Conservation (phyloP, 2,329 filamentous ascomycete genomes). For the Penicillium sp. region DNA sequence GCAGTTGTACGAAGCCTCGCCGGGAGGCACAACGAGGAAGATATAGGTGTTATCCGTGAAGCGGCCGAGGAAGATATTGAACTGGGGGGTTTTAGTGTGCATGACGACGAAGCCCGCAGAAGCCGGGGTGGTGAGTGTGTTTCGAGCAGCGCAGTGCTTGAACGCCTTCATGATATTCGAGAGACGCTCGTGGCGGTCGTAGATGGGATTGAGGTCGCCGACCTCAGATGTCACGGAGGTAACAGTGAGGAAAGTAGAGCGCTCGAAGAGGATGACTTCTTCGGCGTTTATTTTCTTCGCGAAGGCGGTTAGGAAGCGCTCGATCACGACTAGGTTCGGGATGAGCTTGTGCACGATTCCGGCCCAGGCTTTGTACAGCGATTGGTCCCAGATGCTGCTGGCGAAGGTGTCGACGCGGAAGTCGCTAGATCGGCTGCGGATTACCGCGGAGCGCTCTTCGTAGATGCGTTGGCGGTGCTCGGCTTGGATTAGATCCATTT, state of each 20-base stretch:
- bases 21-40: constrained; percentile 84
- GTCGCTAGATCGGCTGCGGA: constrained; percentile 69
- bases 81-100: constrained; percentile 56
- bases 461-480: constrained; percentile 77
- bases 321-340: constrained; percentile 86
- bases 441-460: constrained; percentile 74
- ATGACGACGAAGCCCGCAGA: constrained; percentile 45
- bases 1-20: constrained; percentile 86
- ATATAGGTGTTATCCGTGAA: constrained; percentile 98
- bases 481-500: constrained; percentile 92
- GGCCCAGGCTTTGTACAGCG: constrained; percentile 96
- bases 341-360: constrained; percentile 97
- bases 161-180: constrained; percentile 98
- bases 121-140: constrained; percentile 43
- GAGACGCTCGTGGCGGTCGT: constrained; percentile 90
- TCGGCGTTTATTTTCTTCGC: constrained; percentile 86
- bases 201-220: constrained; percentile 78
- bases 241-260: constrained; percentile 94
- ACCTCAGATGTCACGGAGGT: constrained; percentile 78
- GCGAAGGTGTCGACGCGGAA: constrained; percentile 84
- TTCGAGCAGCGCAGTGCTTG: constrained; percentile 67
- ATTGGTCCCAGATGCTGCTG: constrained; percentile 98
- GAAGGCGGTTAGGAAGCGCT: constrained; percentile 77
- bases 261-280: constrained; percentile 91
- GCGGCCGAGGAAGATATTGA: constrained; percentile 91